A percentile compares a stretch with the other conserved stretches of the same genome.
Evolutionary conservation across 495 filamentous ascomycete species (phyloP).

Genomic region (Penicillium samsonianum): DNA sequence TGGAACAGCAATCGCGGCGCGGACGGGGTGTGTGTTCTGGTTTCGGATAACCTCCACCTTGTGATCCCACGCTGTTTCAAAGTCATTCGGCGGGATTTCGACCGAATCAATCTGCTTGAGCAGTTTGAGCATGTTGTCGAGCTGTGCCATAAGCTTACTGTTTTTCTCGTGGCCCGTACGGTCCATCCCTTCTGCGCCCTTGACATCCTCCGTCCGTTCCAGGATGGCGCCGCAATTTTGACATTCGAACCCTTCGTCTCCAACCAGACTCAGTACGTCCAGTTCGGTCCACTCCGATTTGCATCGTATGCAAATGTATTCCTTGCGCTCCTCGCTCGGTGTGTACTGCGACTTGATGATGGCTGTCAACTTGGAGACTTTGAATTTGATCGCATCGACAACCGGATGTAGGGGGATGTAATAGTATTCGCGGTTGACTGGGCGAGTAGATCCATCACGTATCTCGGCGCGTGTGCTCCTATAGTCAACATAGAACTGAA

Average conservation of each 20-base stretch:
- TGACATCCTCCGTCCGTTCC: slow-evolving; percentile 62
- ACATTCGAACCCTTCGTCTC: slow-evolving; percentile 72
- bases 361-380: slow-evolving; percentile 79
- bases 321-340: slow-evolving; percentile 82
- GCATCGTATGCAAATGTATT: slow-evolving; percentile 83
- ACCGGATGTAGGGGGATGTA: slow-evolving; percentile 93
- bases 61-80: slow-evolving; percentile 70
- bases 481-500: slow-evolving; percentile 15
- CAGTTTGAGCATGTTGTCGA: slow-evolving; percentile 79
- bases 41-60: slow-evolving; percentile 52
- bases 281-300: slow-evolving; percentile 78
- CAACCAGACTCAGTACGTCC: slow-evolving; percentile 74
- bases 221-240: slow-evolving; percentile 75
- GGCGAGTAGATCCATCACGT: slow-evolving; percentile 76
- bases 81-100: slow-evolving; percentile 82
- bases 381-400: slow-evolving; percentile 96
- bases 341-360: slow-evolving; percentile 78
- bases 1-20: slow-evolving; percentile 44
- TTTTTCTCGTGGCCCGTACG: slow-evolving; percentile 81
- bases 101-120: slow-evolving; percentile 83
- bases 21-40: slow-evolving; percentile 56
- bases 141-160: slow-evolving; percentile 81
- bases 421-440: slow-evolving; percentile 86
- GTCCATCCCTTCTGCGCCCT: slow-evolving; percentile 56
- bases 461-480: slow-evolving; percentile 79